Percentiles rank a stretch among this genome's conserved stretches.
phyloP scores from a whole-genome alignment of 148 eudicot genomes.

The Fallopia convolvulus region DNA sequence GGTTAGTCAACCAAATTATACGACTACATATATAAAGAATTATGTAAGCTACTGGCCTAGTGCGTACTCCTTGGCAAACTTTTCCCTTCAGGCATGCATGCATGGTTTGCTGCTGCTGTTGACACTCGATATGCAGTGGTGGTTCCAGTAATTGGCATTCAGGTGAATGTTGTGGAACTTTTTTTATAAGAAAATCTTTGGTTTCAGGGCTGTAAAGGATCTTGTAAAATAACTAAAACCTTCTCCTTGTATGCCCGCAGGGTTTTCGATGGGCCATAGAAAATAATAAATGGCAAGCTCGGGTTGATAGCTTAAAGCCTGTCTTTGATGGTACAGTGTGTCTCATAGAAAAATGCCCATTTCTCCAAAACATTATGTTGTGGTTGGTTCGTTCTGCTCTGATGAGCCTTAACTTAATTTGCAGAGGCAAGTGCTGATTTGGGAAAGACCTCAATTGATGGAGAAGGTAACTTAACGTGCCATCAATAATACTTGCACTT shows the following conservation, averaged over 20 bases:
- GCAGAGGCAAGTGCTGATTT: slow-evolving; percentile 54
- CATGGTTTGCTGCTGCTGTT: slow-evolving; percentile 88
- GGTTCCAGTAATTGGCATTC: slow-evolving; percentile 89
- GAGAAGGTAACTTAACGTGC: slow-evolving; percentile 28
- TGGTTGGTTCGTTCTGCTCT: slow-evolving; percentile 4
- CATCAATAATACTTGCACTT: background rate
- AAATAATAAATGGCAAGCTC: slow-evolving; percentile 76
- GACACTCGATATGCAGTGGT: slow-evolving; percentile 86
- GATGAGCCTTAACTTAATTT: slow-evolving; percentile 14
- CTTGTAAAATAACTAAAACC: background rate
- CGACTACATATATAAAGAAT: background rate
- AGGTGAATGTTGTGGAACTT: slow-evolving; percentile 38
- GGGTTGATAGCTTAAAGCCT: slow-evolving; percentile 79
- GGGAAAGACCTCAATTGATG: slow-evolving; percentile 46
- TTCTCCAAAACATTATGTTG: background rate
- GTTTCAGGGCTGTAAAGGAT: background rate
- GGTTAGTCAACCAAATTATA: slow-evolving; percentile 35
- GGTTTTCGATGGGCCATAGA: slow-evolving; percentile 98
- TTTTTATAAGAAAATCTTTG: background rate
- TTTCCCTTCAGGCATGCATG: slow-evolving; percentile 77
- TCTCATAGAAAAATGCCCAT: background rate
- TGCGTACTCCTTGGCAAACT: background rate
- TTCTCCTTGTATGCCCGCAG: slow-evolving; percentile 26
- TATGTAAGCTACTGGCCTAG: background rate
- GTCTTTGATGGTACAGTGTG: slow-evolving; percentile 76